phyloP scores from a whole-genome alignment of 83 land plant species.

The Picea abies region DNA sequence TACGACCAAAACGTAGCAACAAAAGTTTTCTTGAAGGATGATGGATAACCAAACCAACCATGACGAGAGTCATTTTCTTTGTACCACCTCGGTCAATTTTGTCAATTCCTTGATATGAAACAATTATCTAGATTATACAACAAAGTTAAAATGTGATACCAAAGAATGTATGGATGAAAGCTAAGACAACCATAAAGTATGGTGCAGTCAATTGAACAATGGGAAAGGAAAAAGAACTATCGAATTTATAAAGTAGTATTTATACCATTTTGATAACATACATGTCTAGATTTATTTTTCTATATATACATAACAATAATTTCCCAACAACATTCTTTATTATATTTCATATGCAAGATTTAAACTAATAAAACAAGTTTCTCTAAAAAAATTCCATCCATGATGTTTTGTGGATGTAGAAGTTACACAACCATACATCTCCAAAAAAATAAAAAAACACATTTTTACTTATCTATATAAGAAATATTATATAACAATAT shows the following conservation, averaged over 20 bases:
- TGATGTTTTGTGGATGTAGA: not conserved
- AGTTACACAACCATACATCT: not conserved
- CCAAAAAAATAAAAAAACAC: not conserved
- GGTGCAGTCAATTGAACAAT: not conserved
- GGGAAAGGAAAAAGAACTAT: too few species aligned
- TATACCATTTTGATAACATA: too few species aligned
- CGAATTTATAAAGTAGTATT: too few species aligned
- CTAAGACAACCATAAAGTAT: not conserved
- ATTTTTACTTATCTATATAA: not conserved
- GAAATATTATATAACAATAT: not conserved
- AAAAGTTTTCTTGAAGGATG: not conserved
- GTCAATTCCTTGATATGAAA: conserved; percentile 77
- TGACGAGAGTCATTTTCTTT: conserved; percentile 90
- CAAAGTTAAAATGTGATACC: not conserved
- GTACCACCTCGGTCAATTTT: conserved; percentile 71
- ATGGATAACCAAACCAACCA: conserved; percentile 44
- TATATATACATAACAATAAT: not conserved
- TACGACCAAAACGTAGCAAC: not conserved
- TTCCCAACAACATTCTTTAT: not conserved
- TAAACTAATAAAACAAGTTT: not conserved
- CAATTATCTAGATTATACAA: conserved; percentile 58
- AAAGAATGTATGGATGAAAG: not conserved
- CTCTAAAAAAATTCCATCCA: too few species aligned
- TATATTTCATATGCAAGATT: not conserved
- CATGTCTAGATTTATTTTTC: too few species aligned